Base-by-base conservation (phyloP, 345 rosid species). In the Chamaenerion angustifolium region DNA sequence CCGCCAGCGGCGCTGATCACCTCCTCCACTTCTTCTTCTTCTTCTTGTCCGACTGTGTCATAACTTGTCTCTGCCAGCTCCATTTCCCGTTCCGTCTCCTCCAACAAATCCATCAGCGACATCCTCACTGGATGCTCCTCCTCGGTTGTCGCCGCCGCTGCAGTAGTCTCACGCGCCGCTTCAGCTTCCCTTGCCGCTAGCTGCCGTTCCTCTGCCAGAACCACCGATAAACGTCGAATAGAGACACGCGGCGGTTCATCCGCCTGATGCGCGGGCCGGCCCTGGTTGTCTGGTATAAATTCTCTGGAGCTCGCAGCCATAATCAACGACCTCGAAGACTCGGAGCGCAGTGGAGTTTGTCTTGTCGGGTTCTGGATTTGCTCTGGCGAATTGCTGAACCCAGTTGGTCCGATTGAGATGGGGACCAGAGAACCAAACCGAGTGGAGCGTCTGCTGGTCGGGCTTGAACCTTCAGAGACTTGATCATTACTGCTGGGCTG, bases 81-180 rank as follows among this genome's bases (percentile, higher is more conserved):
- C 82, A 77, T 71, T 62, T 81, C 75, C 43, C 88, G 14, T 57
- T 77, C 92, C 10, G 92, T 80, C 63, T 87, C 98, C 70, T 77
- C 90, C 64, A 92, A 52, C 55, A 92, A 59, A 56, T 92, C 96
- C 95, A 87, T 78, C 56, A 92, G 51, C 25, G 98, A 87, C 89
- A 82, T 83, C 52, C 88, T 78, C 47, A 68, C 68, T 15, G 74
- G 76, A 62, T 64, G 65, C 11, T 51, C 72, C 6, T 11, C 61
- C 47, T 4, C 55, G 14, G 2, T 45, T 23, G 1, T 31, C 10
- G 37, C 58, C 44, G 37, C 56, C 44, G 54, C 68, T 14, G 51
- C 73, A 14, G 52, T 66, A 23, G 46, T 42, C 54, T n/a, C 54
- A 42, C 41, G 62, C 8, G 35, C 64, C 3, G 55, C 59, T 3